These are phyloP conservation scores for Colletotrichum sp. DNA, from an alignment of 2,329 filamentous ascomycete species.

Conservation along the genomic window DNA sequence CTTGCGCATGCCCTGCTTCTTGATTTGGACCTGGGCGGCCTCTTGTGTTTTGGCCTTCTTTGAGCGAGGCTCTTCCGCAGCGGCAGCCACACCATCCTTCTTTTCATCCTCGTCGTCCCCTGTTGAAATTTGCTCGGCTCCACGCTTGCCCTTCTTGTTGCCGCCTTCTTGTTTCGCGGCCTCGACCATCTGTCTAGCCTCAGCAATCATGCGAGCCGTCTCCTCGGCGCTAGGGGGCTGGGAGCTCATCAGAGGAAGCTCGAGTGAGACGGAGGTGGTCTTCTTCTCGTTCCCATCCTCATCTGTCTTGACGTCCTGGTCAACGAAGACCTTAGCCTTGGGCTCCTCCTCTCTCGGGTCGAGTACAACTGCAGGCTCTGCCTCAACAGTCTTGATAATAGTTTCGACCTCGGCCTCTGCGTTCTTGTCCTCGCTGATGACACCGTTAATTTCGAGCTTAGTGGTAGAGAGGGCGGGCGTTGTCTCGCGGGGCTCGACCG, in stretches of 20 bases:
- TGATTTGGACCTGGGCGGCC: slow-evolving; percentile 64
- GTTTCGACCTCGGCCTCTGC: slow-evolving; percentile 35
- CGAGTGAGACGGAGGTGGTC: slow-evolving; percentile 75
- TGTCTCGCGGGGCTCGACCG: slow-evolving; percentile 33
- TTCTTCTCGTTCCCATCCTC: slow-evolving; percentile 68
- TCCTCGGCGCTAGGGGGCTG: slow-evolving; percentile 79
- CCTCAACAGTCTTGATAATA: slow-evolving; percentile 52
- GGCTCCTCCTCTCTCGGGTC: slow-evolving; percentile 61
- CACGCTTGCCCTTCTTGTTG: slow-evolving; percentile 68
- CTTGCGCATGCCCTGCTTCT: slow-evolving; percentile 85
- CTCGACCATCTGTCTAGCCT: slow-evolving; percentile 88
- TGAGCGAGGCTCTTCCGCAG: slow-evolving; percentile 51
- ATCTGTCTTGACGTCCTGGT: slow-evolving; percentile 64
- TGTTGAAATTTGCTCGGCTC: slow-evolving; percentile 74
- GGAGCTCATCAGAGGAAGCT: slow-evolving; percentile 66
- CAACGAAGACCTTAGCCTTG: slow-evolving; percentile 72
- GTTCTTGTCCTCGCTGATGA: slow-evolving; percentile 29
- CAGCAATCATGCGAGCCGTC: slow-evolving; percentile 81
- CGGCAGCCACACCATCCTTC: slow-evolving; percentile 43
- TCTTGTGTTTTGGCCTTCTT: slow-evolving; percentile 82
- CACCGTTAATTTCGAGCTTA: slow-evolving; percentile 33
- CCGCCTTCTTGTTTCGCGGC: slow-evolving; percentile 54
- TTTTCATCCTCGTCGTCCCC: slow-evolving; percentile 63
- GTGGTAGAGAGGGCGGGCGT: slow-evolving; percentile 14
- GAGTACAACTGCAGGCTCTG: slow-evolving; percentile 52